These are phyloP conservation scores for Ampelomyces quisqualis DNA, from an alignment of 2,329 filamentous ascomycete genomes.

Conservation along the genomic window DNA sequence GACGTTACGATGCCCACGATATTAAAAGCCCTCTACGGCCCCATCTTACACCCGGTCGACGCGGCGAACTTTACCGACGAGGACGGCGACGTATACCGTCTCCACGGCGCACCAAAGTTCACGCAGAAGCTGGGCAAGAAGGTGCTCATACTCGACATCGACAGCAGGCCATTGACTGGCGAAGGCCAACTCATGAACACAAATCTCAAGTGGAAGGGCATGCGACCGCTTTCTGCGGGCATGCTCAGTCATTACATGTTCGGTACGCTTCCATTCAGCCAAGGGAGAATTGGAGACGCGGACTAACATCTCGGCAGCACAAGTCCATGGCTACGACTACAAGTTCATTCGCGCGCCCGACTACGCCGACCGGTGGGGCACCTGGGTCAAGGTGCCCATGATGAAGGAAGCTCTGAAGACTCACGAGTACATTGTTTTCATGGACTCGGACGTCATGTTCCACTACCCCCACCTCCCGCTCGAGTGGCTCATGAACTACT, in stretches of 20 bases:
- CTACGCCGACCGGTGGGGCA: conserved; percentile 47
- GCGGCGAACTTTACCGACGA: conserved; percentile 43
- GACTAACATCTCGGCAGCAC: conserved; percentile 32
- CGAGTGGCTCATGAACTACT: conserved; percentile 55
- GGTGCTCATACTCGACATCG: conserved; percentile 43
- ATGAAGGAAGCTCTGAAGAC: conserved; percentile 47
- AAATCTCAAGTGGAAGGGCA: conserved; percentile 41
- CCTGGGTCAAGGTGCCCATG: conserved; percentile 54
- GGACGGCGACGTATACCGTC: conserved; percentile 38
- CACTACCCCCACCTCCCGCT: conserved; percentile 51
- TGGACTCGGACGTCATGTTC: conserved; percentile 54
- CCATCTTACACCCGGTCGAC: conserved; percentile 39
- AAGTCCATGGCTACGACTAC: conserved; percentile 54
- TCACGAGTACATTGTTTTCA: conserved; percentile 50
- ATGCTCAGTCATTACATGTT: conserved; percentile 46
- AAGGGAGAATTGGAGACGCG: neutral
- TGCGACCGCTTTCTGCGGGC: conserved; percentile 40
- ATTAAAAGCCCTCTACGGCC: conserved; percentile 41
- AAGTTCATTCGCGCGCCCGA: conserved; percentile 49
- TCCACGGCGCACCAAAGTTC: conserved; percentile 35
- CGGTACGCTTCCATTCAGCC: conserved; percentile 18
- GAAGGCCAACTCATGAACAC: conserved; percentile 41
- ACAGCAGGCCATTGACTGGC: conserved; percentile 39
- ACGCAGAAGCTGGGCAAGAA: conserved; percentile 41
- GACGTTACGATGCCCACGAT: conserved; percentile 41